Percentiles rank a stretch among this genome's conserved stretches.
These are phyloP conservation scores for Rhododendron molle DNA, from an alignment of 148 eudicot species.

Conservation along the genomic window DNA sequence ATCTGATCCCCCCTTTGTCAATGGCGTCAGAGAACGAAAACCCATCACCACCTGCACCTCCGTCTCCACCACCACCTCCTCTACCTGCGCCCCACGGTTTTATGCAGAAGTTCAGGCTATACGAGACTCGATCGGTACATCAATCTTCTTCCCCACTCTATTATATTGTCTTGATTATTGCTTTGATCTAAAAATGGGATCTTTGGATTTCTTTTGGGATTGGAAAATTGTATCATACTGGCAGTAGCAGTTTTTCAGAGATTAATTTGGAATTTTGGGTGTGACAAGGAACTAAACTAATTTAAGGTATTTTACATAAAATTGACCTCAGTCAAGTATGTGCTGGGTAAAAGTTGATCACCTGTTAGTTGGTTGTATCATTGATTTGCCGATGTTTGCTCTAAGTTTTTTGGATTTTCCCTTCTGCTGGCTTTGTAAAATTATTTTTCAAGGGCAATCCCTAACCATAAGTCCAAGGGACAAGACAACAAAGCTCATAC, in stretches of 20 bases:
- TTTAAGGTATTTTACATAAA: not conserved
- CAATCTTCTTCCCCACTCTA: not conserved
- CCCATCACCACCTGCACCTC: slow-evolving; percentile 8
- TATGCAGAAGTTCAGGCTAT: slow-evolving; percentile 84
- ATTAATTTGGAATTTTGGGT: not conserved
- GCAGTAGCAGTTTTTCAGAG: not conserved
- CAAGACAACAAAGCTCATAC: not conserved
- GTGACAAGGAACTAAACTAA: not conserved
- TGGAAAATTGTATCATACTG: not conserved
- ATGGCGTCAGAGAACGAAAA: slow-evolving; percentile 37
- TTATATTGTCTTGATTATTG: not conserved
- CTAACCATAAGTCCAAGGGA: not conserved
- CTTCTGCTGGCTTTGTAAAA: not conserved
- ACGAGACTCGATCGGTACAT: slow-evolving; percentile 75
- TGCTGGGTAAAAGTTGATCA: not conserved
- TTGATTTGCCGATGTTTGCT: not conserved
- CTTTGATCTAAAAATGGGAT: slow-evolving; percentile 1
- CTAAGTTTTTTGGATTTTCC: not conserved
- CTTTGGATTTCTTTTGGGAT: not conserved
- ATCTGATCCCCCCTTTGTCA: slow-evolving; percentile 13
- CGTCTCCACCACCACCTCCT: slow-evolving; percentile 8
- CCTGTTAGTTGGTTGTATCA: not conserved
- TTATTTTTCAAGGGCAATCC: not conserved
- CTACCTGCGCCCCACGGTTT: slow-evolving; percentile 18
- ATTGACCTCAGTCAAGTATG: not conserved